Evolutionary conservation across 73 alveolate genomes (phyloP).

Genomic region (Stentor roeselii): DNA sequence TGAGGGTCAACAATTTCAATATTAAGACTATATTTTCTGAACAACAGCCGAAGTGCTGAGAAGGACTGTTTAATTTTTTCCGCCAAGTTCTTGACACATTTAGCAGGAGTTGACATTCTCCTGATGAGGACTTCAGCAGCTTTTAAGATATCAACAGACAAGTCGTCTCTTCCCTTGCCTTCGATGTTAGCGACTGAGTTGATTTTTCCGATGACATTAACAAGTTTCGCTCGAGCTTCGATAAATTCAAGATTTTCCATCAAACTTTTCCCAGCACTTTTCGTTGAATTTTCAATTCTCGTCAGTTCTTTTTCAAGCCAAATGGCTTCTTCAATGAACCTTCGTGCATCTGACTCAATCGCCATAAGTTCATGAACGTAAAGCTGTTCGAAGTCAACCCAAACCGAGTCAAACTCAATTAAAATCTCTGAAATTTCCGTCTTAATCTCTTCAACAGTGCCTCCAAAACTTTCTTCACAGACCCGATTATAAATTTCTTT

Average conservation of each 20-base stretch:
- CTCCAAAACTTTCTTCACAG: constrained; percentile 33
- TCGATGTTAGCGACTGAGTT: constrained; percentile 89
- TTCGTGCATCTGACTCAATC: constrained; percentile 89
- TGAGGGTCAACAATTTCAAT: constrained; percentile 93
- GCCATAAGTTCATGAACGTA: constrained; percentile 90
- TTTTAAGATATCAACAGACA: constrained; percentile 71
- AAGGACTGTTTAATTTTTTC: constrained; percentile 61
- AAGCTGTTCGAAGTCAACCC: constrained; percentile 55
- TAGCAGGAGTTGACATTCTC: constrained; percentile 68
- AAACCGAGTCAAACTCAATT: constrained; percentile 31
- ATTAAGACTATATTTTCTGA: constrained; percentile 77
- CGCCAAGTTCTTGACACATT: constrained; percentile 80
- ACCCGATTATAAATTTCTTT: constrained; percentile 55
- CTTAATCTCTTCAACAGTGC: constrained; percentile 52
- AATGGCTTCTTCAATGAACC: constrained; percentile 81
- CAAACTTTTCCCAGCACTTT: constrained; percentile 78
- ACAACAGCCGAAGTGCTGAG: constrained; percentile 43
- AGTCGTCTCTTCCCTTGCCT: constrained; percentile 93
- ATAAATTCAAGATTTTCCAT: constrained; percentile 57
- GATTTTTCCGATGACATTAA: constrained; percentile 72
- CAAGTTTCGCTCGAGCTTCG: constrained; percentile 61
- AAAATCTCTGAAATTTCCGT: constrained; percentile 39
- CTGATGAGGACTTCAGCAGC: constrained; percentile 83
- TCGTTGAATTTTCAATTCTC: constrained; percentile 74
- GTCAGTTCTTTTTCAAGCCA: constrained; percentile 87